Base-by-base conservation (phyloP, 805 yeast genomes). In the Teunomyces kruisii region DNA sequence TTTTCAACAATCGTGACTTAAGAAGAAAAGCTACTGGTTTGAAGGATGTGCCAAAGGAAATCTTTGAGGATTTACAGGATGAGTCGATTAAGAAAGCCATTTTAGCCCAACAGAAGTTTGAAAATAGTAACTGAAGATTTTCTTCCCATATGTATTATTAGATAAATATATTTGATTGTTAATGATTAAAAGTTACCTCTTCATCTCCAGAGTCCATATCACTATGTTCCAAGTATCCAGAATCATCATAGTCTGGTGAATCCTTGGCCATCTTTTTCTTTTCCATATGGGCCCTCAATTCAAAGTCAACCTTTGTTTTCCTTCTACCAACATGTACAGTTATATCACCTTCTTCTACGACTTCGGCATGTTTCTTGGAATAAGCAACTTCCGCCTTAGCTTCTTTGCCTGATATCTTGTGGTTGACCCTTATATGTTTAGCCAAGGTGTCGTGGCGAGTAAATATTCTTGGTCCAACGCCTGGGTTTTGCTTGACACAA, bases 381-480 rank as follows among this genome's bases (percentile, higher is more conserved):
- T 62, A 72, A 0, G 76, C 76, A 32, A 72, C 76, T 49, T 72
- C 76, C 0, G 74, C 74, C 49, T 72, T 72, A 12, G 77, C 77
- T 49, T 72, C 77, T 45, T 72, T 70, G 26, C 76, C 76, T 1
- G 73, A 66, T 1, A 72, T 71, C 49, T 70, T 66, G 56, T 72
- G 77, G 48, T 72, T 72, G 3, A 72, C 77, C 32, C 77, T 53
- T 4, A 91, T 83, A 65, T 92, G 99, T 62, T 97, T 82, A 13
- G 96, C 88, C 50, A 92, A 76, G 1, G 99, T 97, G 67, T 92
- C 99, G 61, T 90, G 86, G 50, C 99, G 80, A 44, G 96, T 86
- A 59, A 94, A 92, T 1, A 96, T 89, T 71, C 92, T 84, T 40
- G 82, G 80, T 2, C 70, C 80, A 27, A 61, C 68, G 39, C 69